Evolutionary conservation across 306 rosid species (phyloP).

Genomic region (Erythrophleum fordii): DNA sequence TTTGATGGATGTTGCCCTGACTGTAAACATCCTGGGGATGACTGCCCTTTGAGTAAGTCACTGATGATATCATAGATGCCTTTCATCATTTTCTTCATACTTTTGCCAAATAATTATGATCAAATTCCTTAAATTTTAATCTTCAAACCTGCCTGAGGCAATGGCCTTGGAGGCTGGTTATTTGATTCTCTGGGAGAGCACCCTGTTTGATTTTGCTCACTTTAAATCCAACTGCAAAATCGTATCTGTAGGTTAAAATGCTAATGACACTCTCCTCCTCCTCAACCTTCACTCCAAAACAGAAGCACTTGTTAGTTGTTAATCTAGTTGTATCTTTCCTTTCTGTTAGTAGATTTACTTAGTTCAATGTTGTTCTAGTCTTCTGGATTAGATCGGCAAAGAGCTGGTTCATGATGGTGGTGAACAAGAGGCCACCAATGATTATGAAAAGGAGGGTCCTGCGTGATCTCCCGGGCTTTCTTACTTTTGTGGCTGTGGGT

Average conservation of each 20-base stretch:
- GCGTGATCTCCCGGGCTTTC: background rate
- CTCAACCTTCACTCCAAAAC: background rate
- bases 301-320: background rate
- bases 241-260: background rate
- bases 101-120: background rate
- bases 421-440: background rate
- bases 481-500: background rate
- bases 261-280: background rate
- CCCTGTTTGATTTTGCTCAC: background rate
- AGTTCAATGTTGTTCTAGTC: background rate
- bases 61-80: background rate
- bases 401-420: background rate
- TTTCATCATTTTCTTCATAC: slow-evolving; percentile 5
- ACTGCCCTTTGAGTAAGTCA: slow-evolving; percentile 85
- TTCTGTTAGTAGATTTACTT: background rate
- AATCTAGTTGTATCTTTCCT: background rate
- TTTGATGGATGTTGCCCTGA: slow-evolving; percentile 96
- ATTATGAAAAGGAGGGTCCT: background rate
- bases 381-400: background rate
- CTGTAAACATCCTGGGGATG: slow-evolving; percentile 93
- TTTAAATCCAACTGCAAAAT: background rate
- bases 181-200: background rate
- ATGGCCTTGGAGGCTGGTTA: background rate
- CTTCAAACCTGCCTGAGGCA: slow-evolving; percentile 10
- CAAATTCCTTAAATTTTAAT: slow-evolving; percentile 18